Conservation (phyloP, 169 alveolate genomes). For the Eimeria praecox region DNA sequence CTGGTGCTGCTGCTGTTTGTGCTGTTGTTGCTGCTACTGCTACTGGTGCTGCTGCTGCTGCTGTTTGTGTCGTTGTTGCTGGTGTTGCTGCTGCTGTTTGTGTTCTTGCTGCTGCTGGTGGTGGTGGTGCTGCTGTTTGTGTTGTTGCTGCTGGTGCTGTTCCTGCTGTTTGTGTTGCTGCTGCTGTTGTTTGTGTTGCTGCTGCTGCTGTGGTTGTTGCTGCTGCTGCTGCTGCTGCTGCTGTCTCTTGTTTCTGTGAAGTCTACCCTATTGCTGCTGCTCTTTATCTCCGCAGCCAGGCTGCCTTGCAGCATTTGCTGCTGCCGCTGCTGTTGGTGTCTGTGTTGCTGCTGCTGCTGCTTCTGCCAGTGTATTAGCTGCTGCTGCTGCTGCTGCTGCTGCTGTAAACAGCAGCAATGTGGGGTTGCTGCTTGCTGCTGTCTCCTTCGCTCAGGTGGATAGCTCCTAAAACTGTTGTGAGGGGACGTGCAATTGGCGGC, state of each 20-base stretch:
- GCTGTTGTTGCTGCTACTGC: conserved; percentile 15
- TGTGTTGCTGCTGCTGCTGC: no score
- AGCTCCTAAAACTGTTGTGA: background rate
- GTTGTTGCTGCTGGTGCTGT: background rate
- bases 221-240: conserved; percentile 13
- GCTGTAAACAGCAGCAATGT: background rate
- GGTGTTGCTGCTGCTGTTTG: background rate
- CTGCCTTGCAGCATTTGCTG: background rate
- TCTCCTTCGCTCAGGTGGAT: conserved; percentile 3
- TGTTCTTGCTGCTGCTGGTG: background rate
- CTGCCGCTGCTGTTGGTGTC: no score
- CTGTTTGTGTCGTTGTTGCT: background rate
- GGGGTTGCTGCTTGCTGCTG: background rate
- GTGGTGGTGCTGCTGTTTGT: no score
- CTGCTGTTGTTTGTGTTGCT: background rate
- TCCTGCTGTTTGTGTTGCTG: background rate
- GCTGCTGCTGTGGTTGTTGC: background rate
- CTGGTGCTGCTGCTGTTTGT: background rate
- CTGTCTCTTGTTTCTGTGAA: no score
- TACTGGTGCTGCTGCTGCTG: conserved; percentile 32
- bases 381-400: conserved; percentile 27
- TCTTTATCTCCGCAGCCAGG: no score
- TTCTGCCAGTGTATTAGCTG: background rate
- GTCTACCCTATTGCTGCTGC: background rate
- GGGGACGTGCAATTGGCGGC: background rate